A percentile compares a stretch with the other conserved stretches of the same genome.
These are phyloP conservation scores for Penicillium manginii DNA, from an alignment of 495 filamentous ascomycete genomes.

Conservation along the genomic window DNA sequence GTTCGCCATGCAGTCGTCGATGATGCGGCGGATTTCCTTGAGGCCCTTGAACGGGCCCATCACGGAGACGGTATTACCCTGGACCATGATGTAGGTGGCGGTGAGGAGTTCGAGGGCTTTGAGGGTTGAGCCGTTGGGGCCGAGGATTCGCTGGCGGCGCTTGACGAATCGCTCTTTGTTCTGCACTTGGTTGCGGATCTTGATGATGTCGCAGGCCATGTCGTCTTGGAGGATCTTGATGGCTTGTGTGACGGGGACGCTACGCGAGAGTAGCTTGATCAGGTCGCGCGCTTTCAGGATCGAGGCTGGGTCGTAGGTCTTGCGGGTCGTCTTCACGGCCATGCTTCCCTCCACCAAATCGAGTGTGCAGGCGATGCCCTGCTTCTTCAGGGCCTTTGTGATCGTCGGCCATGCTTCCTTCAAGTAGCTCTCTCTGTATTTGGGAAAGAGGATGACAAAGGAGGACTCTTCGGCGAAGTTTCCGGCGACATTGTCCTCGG, in stretches of 20 bases:
- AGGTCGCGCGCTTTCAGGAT: conserved; percentile 95
- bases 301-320: conserved; percentile 91
- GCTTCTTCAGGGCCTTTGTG: conserved; percentile 79
- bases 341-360: conserved; percentile 96
- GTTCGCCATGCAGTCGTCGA: conserved; percentile 97
- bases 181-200: conserved; percentile 83
- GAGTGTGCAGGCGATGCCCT: conserved; percentile 82
- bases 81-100: conserved; percentile 89
- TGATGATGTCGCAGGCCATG: conserved; percentile 89
- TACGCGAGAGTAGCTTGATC: conserved; percentile 88
- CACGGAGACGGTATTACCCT: conserved; percentile 91
- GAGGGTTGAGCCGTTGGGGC: conserved; percentile 79
- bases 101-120: conserved; percentile 97
- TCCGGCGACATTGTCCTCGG: conserved; percentile 82
- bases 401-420: conserved; percentile 87
- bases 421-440: conserved; percentile 95
- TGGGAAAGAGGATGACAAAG: conserved; percentile 91
- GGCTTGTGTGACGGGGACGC: conserved; percentile 85
- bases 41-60: conserved; percentile 93
- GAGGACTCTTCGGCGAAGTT: conserved; percentile 91
- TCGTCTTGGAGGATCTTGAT: conserved; percentile 93
- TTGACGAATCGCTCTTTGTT: conserved; percentile 99
- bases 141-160: conserved; percentile 87
- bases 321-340: conserved; percentile 92
- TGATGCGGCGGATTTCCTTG: conserved; percentile 86